These are phyloP conservation scores for Hypoxylon subgilvum DNA, from an alignment of 495 filamentous ascomycete genomes.

Conservation along the genomic window DNA sequence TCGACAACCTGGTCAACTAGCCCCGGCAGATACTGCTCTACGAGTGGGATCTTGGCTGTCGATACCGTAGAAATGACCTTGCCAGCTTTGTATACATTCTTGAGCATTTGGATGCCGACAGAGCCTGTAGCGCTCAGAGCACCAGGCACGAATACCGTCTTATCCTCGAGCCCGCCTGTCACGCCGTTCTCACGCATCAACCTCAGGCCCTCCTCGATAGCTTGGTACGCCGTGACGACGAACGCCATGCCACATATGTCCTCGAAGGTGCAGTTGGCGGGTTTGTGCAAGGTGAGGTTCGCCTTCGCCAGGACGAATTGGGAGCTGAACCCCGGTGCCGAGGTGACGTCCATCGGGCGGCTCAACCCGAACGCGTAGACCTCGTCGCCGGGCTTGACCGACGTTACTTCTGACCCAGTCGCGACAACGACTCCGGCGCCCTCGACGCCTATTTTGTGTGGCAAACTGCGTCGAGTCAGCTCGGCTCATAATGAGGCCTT, in stretches of 20 bases:
- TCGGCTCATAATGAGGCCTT: constrained; percentile 1
- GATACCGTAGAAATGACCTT: constrained; percentile 61
- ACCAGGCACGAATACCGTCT: constrained; percentile 61
- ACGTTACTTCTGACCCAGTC: constrained; percentile 49
- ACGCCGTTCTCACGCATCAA: constrained; percentile 44
- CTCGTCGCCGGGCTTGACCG: constrained; percentile 57
- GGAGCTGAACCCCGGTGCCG: constrained; percentile 39
- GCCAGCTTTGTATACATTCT: constrained; percentile 56
- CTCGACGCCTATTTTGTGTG: constrained; percentile 36
- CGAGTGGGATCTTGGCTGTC: constrained; percentile 56
- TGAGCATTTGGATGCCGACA: constrained; percentile 59
- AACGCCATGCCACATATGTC: constrained; percentile 47
- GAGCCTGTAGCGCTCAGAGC: constrained; percentile 59
- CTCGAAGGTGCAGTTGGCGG: constrained; percentile 42
- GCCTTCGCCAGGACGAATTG: constrained; percentile 49
- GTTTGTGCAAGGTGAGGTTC: constrained; percentile 45
- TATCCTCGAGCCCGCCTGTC: constrained; percentile 51
- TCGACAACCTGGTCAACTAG: constrained; percentile 53
- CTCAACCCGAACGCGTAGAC: constrained; percentile 49
- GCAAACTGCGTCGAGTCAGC: constrained; percentile 23
- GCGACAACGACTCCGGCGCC: constrained; percentile 55
- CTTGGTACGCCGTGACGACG: constrained; percentile 52
- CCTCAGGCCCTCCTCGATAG: constrained; percentile 47
- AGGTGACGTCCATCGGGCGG: constrained; percentile 39
- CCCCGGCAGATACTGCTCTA: constrained; percentile 48